Conservation (phyloP, 169 alveolate species). For the Plasmodium falciparum region DNA sequence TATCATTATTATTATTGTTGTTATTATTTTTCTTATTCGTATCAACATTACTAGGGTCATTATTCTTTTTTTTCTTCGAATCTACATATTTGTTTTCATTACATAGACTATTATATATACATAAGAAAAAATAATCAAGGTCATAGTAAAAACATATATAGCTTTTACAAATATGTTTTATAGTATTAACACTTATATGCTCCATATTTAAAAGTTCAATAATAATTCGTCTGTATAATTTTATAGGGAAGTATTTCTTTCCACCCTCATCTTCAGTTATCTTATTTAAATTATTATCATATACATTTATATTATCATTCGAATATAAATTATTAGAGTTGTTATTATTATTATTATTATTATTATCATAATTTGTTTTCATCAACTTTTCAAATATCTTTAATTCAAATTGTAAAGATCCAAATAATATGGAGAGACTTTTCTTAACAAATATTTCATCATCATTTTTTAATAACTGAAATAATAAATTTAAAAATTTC, state of each 20-base stretch:
- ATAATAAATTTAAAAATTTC: constrained; percentile 48
- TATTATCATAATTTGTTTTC: background rate
- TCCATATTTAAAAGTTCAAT: constrained; percentile 21
- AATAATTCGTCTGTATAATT: constrained; percentile 40
- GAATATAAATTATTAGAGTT: too few relatives aligned
- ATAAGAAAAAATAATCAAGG: constrained; percentile 34
- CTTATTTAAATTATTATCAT: background rate
- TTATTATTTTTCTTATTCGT: background rate
- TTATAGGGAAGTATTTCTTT: constrained; percentile 41
- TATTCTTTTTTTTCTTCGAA: background rate
- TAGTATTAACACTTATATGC: constrained; percentile 9
- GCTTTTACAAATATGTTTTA: constrained; percentile 48
- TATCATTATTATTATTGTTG: background rate
- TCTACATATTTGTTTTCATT: background rate
- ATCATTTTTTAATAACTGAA: constrained; percentile 55
- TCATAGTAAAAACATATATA: constrained; percentile 60
- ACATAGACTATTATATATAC: constrained; percentile 10
- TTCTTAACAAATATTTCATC: constrained; percentile 73
- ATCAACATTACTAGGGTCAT: background rate
- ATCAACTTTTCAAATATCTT: constrained; percentile 33
- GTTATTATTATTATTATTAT: background rate
- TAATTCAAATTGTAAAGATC: constrained; percentile 54
- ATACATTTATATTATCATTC: too few relatives aligned
- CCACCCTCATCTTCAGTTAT: background rate
- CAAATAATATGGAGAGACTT: constrained; percentile 46